Evolutionary conservation across 2,329 filamentous ascomycete species (phyloP).

Genomic region (Pseudocercospora cruenta): DNA sequence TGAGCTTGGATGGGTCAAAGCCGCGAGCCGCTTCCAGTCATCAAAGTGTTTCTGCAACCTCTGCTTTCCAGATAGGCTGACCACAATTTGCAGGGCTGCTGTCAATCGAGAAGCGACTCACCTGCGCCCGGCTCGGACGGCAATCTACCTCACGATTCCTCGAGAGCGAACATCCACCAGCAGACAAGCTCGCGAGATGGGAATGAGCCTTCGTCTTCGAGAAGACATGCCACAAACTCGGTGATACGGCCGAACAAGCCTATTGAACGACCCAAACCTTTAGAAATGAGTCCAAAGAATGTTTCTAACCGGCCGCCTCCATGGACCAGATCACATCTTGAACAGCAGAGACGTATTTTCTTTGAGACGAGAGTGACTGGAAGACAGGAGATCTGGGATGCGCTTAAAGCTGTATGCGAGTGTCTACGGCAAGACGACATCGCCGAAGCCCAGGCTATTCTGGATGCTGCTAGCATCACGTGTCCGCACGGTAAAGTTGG

Average conservation of each 20-base stretch:
- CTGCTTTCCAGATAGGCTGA: constrained; percentile 3
- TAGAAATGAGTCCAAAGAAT: constrained; percentile 26
- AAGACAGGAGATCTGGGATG: constrained; percentile 76
- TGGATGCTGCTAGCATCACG: constrained; percentile 70
- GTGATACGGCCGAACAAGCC: constrained; percentile 33
- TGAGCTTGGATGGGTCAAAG: neutral
- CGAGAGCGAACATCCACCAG: constrained; percentile 9
- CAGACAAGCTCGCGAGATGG: constrained; percentile 7
- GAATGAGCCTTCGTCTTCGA: constrained; percentile 4
- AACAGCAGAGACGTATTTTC: constrained; percentile 76
- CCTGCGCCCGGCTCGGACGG: constrained; percentile 2
- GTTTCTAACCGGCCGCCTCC: constrained; percentile 35
- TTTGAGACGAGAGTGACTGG: constrained; percentile 89
- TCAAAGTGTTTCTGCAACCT: neutral
- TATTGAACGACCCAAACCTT: constrained; percentile 31
- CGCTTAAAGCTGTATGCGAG: constrained; percentile 69
- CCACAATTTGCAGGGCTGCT: constrained; percentile 16
- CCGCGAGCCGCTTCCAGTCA: neutral
- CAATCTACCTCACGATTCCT: constrained; percentile 15
- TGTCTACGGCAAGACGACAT: constrained; percentile 62
- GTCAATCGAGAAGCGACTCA: constrained; percentile 20
- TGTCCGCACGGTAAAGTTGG: constrained; percentile 47
- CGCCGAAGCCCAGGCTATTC: constrained; percentile 70
- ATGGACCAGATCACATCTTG: constrained; percentile 73
- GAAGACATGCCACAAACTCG: constrained; percentile 8